A percentile compares a stretch with the other conserved stretches of the same genome.
Conservation (phyloP, 2,329 filamentous ascomycete genomes). For the Coleophoma cylindrospora region DNA sequence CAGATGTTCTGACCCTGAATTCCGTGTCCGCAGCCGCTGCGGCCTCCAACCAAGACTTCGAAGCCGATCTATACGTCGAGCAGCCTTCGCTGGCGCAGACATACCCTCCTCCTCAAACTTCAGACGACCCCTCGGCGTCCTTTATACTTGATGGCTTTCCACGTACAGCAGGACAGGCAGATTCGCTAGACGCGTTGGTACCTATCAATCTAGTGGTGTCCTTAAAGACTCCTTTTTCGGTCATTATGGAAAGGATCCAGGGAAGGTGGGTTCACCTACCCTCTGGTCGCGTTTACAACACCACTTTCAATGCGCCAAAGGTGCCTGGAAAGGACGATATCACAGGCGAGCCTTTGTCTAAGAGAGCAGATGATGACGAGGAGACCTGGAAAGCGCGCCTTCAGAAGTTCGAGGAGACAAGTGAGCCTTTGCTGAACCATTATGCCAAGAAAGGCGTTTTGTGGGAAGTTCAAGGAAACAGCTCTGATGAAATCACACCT, state of each 20-base stretch:
- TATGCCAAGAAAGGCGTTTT: conserved; percentile 81
- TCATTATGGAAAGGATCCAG: conserved; percentile 85
- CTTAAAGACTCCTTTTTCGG: conserved; percentile 76
- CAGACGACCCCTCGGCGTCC: conserved; percentile 72
- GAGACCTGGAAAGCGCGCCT: conserved; percentile 79
- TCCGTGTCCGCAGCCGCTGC: conserved; percentile 27
- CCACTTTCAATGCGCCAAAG: conserved; percentile 81
- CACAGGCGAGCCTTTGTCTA: conserved; percentile 80
- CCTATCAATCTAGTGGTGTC: conserved; percentile 95
- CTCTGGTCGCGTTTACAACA: conserved; percentile 92
- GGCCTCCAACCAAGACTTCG: conserved; percentile 30
- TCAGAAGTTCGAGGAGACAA: conserved; percentile 82
- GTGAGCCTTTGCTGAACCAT: conserved; percentile 78
- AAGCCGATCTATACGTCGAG: conserved; percentile 22
- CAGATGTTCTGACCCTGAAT: conserved; percentile 26
- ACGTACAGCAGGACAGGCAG: conserved; percentile 76
- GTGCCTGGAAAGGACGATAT: conserved; percentile 80
- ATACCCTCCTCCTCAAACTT: conserved; percentile 38
- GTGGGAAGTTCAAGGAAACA: conserved; percentile 82
- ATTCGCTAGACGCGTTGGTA: conserved; percentile 70
- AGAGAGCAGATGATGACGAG: conserved; percentile 81
- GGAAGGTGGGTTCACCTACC: conserved; percentile 92
- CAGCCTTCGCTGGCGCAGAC: conserved; percentile 25
- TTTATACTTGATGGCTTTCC: conserved; percentile 97
- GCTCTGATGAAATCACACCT: conserved; percentile 93